Evolutionary conservation across 768 basidiomycete species (phyloP).

Genomic region (Piloderma croceum): DNA sequence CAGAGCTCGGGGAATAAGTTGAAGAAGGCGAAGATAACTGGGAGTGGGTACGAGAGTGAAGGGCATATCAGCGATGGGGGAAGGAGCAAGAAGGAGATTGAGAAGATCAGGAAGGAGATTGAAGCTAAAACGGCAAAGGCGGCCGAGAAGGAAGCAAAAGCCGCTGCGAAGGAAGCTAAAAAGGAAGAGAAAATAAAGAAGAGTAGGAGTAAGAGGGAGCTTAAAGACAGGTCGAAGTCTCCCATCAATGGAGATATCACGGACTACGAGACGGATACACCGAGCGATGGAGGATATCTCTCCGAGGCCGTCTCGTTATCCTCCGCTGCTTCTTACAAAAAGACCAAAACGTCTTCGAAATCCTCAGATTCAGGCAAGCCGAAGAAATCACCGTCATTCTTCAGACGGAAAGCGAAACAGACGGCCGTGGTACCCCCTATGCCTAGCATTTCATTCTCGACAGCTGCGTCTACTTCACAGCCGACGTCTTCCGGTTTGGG

Average conservation of each 20-base stretch:
- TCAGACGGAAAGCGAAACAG: too few relatives aligned
- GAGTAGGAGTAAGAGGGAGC: conserved; percentile 18
- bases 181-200: conserved; percentile 21
- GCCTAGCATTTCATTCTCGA: too few relatives aligned
- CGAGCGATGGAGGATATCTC: conserved; percentile 26
- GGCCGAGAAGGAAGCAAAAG: conserved; percentile 18
- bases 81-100: conserved; percentile 18
- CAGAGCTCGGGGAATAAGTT: conserved; percentile 27
- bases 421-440: too few relatives aligned
- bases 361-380: too few relatives aligned
- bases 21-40: conserved; percentile 38
- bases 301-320: conserved; percentile 12
- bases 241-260: too few relatives aligned
- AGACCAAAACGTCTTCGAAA: conserved; percentile 18
- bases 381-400: too few relatives aligned
- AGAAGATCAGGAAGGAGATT: conserved; percentile 20
- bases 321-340: conserved; percentile 6
- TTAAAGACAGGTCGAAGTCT: conserved; percentile 12
- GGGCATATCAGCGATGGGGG: conserved; percentile 43
- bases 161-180: conserved; percentile 29
- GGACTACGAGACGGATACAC: conserved; percentile 21
- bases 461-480: too few relatives aligned
- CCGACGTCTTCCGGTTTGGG: too few relatives aligned
- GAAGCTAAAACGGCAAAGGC: conserved; percentile 17
- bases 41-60: conserved; percentile 47